These are phyloP conservation scores for Sonneratia caseolaris DNA, from an alignment of 345 rosid species.

Conservation along the genomic window DNA sequence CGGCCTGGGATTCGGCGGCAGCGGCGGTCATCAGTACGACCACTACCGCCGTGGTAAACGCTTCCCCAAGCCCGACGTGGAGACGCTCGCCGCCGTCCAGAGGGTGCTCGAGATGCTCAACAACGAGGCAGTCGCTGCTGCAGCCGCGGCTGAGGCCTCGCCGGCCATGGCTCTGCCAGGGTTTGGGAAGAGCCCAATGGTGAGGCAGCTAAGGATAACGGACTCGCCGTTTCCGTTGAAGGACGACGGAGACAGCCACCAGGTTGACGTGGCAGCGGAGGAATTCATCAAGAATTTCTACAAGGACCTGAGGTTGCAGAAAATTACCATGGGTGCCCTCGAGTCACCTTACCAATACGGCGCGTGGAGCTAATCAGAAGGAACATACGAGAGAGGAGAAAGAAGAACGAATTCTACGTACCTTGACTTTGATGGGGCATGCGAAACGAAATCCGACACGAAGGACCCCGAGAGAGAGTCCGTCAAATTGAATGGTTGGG, in stretches of 20 bases:
- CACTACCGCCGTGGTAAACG: constrained; percentile 14
- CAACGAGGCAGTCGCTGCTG: constrained; percentile 17
- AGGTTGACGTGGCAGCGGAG: constrained; percentile 76
- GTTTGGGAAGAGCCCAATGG: constrained; percentile 58
- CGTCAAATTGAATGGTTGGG: no score
- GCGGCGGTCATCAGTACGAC: constrained; percentile 23
- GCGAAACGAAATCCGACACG: not conserved
- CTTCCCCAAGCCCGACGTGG: constrained; percentile 28
- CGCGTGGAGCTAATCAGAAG: not conserved
- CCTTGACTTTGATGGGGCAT: not conserved
- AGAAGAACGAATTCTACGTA: no score
- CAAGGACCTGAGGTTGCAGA: constrained; percentile 53
- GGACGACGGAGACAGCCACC: constrained; percentile 32
- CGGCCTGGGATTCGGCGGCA: constrained; percentile 19
- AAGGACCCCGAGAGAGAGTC: not conserved
- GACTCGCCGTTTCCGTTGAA: constrained; percentile 74
- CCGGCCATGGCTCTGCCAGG: constrained; percentile 38
- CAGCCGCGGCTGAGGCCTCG: constrained; percentile 14
- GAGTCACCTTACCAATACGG: constrained; percentile 44
- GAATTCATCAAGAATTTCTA: constrained; percentile 79
- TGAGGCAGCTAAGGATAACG: constrained; percentile 53
- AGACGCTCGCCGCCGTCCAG: constrained; percentile 45
- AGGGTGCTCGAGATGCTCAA: constrained; percentile 66
- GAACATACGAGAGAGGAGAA: not conserved
- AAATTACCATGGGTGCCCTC: constrained; percentile 20